Evolutionary conservation across 768 basidiomycete genomes (phyloP).

Genomic region (Glaciozyma martinii): DNA sequence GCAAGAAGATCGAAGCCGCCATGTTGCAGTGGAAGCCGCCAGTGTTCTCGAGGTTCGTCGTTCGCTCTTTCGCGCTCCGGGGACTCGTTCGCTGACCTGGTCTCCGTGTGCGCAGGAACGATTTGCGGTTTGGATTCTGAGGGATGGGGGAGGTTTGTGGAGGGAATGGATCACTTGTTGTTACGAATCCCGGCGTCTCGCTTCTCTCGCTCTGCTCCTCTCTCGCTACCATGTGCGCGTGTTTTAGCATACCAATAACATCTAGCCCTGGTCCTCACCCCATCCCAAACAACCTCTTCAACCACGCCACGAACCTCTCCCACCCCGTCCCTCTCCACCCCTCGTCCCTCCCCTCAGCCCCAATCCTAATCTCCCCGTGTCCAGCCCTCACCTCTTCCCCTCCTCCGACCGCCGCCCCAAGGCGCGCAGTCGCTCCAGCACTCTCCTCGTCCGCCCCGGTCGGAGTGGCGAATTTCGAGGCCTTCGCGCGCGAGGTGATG

Average conservation of each 20-base stretch:
- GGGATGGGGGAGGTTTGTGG: background rate
- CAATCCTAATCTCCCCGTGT: slow-evolving; percentile 1
- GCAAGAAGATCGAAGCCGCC: slow-evolving; percentile 68
- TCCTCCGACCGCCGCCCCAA: slow-evolving; percentile 1
- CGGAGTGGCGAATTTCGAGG: background rate
- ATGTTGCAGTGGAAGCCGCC: slow-evolving; percentile 90
- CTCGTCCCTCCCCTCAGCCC: background rate
- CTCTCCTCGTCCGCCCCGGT: background rate
- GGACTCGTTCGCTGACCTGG: background rate
- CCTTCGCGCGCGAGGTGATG: slow-evolving; percentile 1
- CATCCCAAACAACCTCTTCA: background rate
- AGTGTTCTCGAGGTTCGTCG: slow-evolving; percentile 47
- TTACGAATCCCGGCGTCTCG: too few relatives aligned
- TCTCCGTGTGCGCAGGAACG: background rate
- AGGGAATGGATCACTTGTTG: background rate
- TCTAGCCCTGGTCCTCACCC: background rate
- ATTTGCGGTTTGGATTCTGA: background rate
- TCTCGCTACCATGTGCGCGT: background rate
- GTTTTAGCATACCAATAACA: background rate
- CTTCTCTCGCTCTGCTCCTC: background rate
- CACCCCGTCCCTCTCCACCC: background rate
- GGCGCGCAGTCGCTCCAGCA: background rate
- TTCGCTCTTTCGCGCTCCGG: too few relatives aligned
- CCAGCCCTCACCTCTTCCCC: background rate
- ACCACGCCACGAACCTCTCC: slow-evolving; percentile 2